Percentiles rank a stretch among this genome's conserved stretches.
Conservation (phyloP, 1,284 basidiomycete genomes). For the Sporisorium iseilematis-ciliati region DNA sequence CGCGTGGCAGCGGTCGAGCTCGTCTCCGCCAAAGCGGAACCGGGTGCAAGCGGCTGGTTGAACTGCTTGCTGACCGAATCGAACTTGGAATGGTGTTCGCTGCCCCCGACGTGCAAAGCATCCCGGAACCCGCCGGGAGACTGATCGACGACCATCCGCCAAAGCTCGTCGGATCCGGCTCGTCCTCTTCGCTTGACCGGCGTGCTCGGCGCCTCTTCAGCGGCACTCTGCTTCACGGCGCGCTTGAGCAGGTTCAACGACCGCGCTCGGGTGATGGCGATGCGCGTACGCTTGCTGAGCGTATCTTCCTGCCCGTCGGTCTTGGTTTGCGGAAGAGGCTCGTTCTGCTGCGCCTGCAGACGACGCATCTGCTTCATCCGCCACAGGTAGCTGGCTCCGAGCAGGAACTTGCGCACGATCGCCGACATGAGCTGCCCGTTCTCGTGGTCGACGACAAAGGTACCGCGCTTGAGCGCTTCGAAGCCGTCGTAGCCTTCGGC, state of each 20-base stretch:
- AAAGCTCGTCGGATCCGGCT: slow-evolving; percentile 17
- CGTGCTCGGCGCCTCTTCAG: slow-evolving; percentile 6
- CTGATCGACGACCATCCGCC: slow-evolving; percentile 57
- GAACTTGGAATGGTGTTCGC: slow-evolving; percentile 59
- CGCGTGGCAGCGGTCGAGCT: slow-evolving; percentile 21
- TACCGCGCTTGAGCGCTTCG: slow-evolving; percentile 77
- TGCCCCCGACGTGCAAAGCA: slow-evolving; percentile 54
- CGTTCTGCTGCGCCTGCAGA: slow-evolving; percentile 16
- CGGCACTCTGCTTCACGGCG: slow-evolving; percentile 21
- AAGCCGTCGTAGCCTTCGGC: slow-evolving; percentile 82
- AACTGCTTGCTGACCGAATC: slow-evolving; percentile 50
- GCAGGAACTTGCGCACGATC: slow-evolving; percentile 85
- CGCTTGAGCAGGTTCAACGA: slow-evolving; percentile 38
- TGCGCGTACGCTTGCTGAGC: slow-evolving; percentile 28
- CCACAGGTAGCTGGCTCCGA: slow-evolving; percentile 73
- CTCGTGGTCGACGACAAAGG: slow-evolving; percentile 85
- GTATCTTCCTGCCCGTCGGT: slow-evolving; percentile 3
- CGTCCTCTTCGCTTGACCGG: slow-evolving; percentile 21
- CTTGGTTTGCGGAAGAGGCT: neutral
- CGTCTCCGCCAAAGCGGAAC: neutral
- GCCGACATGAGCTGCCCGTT: slow-evolving; percentile 83
- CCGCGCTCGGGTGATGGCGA: slow-evolving; percentile 30
- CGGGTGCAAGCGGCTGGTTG: slow-evolving; percentile 22
- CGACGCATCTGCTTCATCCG: slow-evolving; percentile 55
- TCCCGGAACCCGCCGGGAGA: slow-evolving; percentile 56